Percentiles rank a stretch among this genome's conserved stretches.
phyloP scores from a whole-genome alignment of 768 basidiomycete genomes.

The Rhizopogon roseolus region DNA sequence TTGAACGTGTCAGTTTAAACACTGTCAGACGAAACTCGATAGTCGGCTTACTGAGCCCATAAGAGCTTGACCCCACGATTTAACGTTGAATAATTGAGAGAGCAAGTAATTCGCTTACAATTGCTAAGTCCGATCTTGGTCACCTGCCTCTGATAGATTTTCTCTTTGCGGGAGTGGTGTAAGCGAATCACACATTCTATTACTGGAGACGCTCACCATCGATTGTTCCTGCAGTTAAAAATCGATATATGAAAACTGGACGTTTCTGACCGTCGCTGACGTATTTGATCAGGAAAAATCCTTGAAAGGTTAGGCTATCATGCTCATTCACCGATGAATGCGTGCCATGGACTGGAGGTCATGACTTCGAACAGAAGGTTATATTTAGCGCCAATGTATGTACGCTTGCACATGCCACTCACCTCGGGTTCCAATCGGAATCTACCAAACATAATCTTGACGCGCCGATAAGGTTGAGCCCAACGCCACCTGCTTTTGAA shows the following conservation, averaged over 20 bases:
- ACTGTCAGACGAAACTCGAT: not conserved
- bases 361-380: constrained; percentile 43
- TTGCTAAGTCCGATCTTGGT: constrained; percentile 90
- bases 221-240: constrained; percentile 84
- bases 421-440: constrained; percentile 95
- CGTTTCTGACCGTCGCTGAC: constrained; percentile 89
- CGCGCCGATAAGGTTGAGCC: constrained; percentile 89
- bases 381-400: not conserved
- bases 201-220: constrained; percentile 51
- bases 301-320: not conserved
- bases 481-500: constrained; percentile 93
- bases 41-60: constrained; percentile 55
- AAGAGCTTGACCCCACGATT: constrained; percentile 40
- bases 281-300: constrained; percentile 7
- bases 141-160: constrained; percentile 91
- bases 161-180: constrained; percentile 44
- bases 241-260: constrained; percentile 85
- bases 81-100: not conserved
- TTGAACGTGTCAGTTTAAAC: constrained; percentile 19
- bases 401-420: not conserved
- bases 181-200: not conserved
- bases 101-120: constrained; percentile 45
- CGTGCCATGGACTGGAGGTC: constrained; percentile 98
- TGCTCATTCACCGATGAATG: constrained; percentile 68
- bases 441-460: constrained; percentile 85